Evolutionary conservation across 352 stramenopile genomes (phyloP).

Genomic region (Globisporangium middletonii): DNA sequence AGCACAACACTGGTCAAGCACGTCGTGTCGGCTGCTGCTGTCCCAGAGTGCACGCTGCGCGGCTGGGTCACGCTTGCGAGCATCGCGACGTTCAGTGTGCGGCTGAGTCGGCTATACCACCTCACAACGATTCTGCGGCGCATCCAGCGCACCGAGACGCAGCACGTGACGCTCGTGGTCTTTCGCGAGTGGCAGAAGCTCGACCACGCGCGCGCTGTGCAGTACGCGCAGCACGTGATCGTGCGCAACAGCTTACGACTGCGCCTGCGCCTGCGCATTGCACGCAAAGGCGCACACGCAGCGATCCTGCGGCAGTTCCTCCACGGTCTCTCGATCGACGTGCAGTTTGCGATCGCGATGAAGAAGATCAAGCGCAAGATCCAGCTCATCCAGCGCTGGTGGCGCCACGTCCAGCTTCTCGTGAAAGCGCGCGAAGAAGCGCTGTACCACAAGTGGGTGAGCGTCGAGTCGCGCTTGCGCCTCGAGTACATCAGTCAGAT

Average conservation of each 20-base stretch:
- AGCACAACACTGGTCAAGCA: background rate
- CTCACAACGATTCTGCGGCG: constrained; percentile 18
- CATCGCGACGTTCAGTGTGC: constrained; percentile 32
- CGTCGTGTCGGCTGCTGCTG: background rate
- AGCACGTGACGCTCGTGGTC: constrained; percentile 23
- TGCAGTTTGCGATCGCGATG: constrained; percentile 61
- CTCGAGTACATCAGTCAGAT: constrained; percentile 49
- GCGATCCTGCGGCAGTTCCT: constrained; percentile 37
- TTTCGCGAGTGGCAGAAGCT: constrained; percentile 38
- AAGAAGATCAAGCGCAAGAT: constrained; percentile 47
- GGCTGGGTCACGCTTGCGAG: constrained; percentile 35
- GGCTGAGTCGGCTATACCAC: constrained; percentile 22
- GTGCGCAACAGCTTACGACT: constrained; percentile 27
- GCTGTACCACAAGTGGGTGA: constrained; percentile 48
- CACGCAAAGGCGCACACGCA: constrained; percentile 26
- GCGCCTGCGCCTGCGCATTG: constrained; percentile 33
- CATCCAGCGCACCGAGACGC: constrained; percentile 20
- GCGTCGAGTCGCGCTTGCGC: constrained; percentile 34
- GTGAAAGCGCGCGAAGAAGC: constrained; percentile 43
- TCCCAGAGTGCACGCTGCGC: constrained; percentile 9
- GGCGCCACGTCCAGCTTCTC: constrained; percentile 49
- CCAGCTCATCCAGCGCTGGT: constrained; percentile 55
- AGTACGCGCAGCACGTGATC: constrained; percentile 29
- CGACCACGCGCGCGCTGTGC: constrained; percentile 15
- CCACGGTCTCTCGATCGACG: constrained; percentile 42